These are phyloP conservation scores for Phlyctochytrium arcticum DNA, from an alignment of 192 early-diverging fungal genomes.

Conservation along the genomic window DNA sequence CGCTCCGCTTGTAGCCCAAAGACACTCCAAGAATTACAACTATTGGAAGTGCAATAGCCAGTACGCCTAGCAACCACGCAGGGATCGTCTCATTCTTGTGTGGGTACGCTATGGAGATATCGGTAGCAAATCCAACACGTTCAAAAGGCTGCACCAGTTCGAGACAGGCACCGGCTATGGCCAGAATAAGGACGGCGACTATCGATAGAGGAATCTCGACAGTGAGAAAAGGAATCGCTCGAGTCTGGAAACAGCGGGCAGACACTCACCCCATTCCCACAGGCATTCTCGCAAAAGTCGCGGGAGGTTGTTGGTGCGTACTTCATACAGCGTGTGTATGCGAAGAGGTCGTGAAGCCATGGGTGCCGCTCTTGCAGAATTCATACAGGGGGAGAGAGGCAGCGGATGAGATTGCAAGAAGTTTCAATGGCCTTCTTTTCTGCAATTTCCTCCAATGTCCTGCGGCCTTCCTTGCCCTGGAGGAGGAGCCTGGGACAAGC, in stretches of 20 bases:
- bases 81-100: conserved; percentile 20
- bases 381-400: no score
- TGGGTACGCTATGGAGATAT: conserved; percentile 18
- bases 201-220: not conserved
- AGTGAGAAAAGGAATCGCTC: not conserved
- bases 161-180: conserved; percentile 4
- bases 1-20: conserved; percentile 14
- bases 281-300: conserved; percentile 1
- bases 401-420: no score
- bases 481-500: no score
- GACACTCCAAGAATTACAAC: conserved; percentile 7
- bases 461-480: no score
- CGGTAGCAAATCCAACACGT: conserved; percentile 20
- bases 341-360: no score
- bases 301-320: conserved; percentile 5
- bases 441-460: no score
- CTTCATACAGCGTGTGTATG: conserved; percentile 12
- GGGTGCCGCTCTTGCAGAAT: no score
- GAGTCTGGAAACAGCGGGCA: not conserved
- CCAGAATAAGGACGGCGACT: conserved; percentile 4
- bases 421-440: no score
- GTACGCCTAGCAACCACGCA: conserved; percentile 14
- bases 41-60: conserved; percentile 12
- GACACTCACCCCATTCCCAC: conserved; percentile 23
- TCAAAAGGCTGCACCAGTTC: conserved; percentile 22